Conservation (phyloP, 192 early-diverging fungal species). For the Lunasporangiospora selenospora region DNA sequence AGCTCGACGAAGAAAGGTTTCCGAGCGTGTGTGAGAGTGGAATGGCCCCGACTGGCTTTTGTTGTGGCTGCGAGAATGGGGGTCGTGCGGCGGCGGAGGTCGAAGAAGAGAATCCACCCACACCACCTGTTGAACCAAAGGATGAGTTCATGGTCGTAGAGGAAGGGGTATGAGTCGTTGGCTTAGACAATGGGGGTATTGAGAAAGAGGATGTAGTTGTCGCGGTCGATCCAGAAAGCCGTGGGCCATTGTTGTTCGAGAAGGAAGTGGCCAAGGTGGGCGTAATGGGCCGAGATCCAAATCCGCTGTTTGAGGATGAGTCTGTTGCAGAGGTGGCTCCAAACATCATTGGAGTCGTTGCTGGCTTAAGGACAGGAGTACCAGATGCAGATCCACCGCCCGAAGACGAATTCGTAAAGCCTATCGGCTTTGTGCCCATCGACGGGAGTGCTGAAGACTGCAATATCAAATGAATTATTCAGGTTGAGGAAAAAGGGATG, state of each 20-base stretch:
- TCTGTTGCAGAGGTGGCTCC: slow-evolving; percentile 26
- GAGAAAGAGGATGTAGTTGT: slow-evolving; percentile 28
- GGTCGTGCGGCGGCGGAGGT: slow-evolving; percentile 8
- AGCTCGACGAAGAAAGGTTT: slow-evolving; percentile 33
- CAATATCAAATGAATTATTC: no score
- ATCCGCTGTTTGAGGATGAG: slow-evolving; percentile 5
- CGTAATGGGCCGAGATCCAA: slow-evolving; percentile 33
- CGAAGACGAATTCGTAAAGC: no score
- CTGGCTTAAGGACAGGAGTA: slow-evolving; percentile 29
- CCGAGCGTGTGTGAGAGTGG: slow-evolving; percentile 41
- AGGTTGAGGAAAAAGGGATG: no score
- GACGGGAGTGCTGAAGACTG: slow-evolving; percentile 18
- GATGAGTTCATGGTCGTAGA: slow-evolving; percentile 13
- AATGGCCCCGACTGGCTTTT: slow-evolving; percentile 37
- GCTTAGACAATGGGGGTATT: slow-evolving; percentile 44
- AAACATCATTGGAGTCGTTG: slow-evolving; percentile 42
- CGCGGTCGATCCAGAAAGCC: slow-evolving; percentile 13
- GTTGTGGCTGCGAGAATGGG: slow-evolving; percentile 43
- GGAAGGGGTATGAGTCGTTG: slow-evolving; percentile 6
- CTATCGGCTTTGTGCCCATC: slow-evolving; percentile 15
- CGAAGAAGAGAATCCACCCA: no score
- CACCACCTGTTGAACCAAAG: no score
- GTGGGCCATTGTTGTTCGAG: slow-evolving; percentile 11
- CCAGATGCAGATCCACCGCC: no score
- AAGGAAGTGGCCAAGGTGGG: slow-evolving; percentile 7